Conservation (phyloP, 192 early-diverging fungal genomes). For the Pilobolus umbonatus region DNA sequence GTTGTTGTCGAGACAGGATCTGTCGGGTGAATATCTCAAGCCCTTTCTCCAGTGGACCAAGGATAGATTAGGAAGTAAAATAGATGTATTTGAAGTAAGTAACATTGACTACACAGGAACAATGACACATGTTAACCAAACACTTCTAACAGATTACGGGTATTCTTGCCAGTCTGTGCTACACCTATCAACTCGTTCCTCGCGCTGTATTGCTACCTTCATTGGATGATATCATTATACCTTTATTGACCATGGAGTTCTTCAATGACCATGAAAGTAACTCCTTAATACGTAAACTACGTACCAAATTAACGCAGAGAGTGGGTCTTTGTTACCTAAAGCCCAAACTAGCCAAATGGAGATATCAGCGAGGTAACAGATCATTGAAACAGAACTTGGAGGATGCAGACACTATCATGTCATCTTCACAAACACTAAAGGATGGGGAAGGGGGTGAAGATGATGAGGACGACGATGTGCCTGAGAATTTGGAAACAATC, state of each 20-base stretch:
- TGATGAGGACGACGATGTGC: slow-evolving; percentile 66
- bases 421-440: not conserved
- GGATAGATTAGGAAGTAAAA: slow-evolving; percentile 20
- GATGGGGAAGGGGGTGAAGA: slow-evolving; percentile 20
- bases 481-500: slow-evolving; percentile 78
- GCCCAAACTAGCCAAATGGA: slow-evolving; percentile 62
- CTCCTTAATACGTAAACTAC: slow-evolving; percentile 70
- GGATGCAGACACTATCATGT: not conserved
- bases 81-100: slow-evolving; percentile 48
- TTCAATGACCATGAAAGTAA: slow-evolving; percentile 60
- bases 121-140: not conserved
- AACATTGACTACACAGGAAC: not conserved
- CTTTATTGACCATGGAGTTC: slow-evolving; percentile 38
- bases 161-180: slow-evolving; percentile 60
- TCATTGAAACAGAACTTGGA: slow-evolving; percentile 54
- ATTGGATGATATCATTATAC: slow-evolving; percentile 38
- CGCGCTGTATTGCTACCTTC: slow-evolving; percentile 58
- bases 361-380: slow-evolving; percentile 65
- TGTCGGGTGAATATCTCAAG: slow-evolving; percentile 49
- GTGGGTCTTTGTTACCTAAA: slow-evolving; percentile 76
- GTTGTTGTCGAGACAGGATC: slow-evolving; percentile 73
- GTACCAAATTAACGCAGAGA: slow-evolving; percentile 80
- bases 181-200: slow-evolving; percentile 63
- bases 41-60: slow-evolving; percentile 72
- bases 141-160: slow-evolving; percentile 43